phyloP scores from a whole-genome alignment of 73 alveolate species.

The Tetrahymena malaccensis region DNA sequence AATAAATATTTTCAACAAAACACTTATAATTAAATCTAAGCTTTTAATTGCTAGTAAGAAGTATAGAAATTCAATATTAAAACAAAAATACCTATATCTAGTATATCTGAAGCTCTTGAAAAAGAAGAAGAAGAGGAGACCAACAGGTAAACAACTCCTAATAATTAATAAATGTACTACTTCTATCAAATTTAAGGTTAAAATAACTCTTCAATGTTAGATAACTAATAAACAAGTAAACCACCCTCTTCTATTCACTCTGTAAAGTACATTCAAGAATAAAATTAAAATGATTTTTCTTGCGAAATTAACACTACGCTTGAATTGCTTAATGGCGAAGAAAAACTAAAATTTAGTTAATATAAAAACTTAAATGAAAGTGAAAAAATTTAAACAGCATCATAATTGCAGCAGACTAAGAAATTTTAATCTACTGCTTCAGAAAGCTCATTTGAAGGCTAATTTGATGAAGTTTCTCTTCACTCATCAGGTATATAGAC shows the following conservation, averaged over 20 bases:
- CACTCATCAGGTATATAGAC: background rate
- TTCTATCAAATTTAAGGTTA: background rate
- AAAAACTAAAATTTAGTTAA: background rate
- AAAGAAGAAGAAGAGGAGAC: background rate
- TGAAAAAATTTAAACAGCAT: background rate
- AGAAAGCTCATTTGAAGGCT: background rate
- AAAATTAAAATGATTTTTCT: background rate
- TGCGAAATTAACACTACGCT: background rate
- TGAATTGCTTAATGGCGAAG: background rate
- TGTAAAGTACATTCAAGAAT: background rate
- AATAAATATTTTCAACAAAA: background rate
- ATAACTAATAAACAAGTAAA: background rate
- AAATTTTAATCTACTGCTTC: background rate
- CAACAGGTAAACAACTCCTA: background rate
- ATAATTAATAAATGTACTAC: background rate
- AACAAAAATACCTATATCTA: background rate
- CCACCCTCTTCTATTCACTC: background rate
- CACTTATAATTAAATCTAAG: background rate
- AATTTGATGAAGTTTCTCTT: background rate
- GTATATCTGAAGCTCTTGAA: background rate
- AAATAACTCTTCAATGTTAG: background rate
- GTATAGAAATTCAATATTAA: background rate
- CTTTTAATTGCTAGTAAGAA: background rate
- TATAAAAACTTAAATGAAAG: background rate
- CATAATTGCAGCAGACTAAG: background rate